Evolutionary conservation across 129 eudicot genomes (phyloP).

Genomic region (Lactuca saligna): DNA sequence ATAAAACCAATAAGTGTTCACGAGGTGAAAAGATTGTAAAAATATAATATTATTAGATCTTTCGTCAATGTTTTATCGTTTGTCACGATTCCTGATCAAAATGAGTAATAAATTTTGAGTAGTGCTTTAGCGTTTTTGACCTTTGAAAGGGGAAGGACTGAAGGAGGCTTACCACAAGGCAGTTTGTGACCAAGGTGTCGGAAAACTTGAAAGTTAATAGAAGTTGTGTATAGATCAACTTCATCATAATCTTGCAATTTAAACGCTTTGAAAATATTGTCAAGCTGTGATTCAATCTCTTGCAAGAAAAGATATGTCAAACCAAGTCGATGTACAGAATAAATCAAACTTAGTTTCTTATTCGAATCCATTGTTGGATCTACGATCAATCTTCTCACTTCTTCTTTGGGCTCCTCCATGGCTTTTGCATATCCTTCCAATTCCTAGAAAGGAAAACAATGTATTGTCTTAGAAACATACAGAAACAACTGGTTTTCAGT

Average conservation of each 20-base stretch:
- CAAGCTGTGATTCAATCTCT: slow-evolving; percentile 33
- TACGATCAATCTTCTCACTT: slow-evolving; percentile 25
- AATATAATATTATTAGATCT: not conserved
- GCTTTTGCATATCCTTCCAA: slow-evolving; percentile 16
- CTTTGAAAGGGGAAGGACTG: too few species aligned
- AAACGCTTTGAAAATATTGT: slow-evolving; percentile 17
- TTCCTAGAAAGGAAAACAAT: not conserved
- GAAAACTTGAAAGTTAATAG: slow-evolving; percentile 33
- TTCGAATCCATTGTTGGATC: slow-evolving; percentile 5
- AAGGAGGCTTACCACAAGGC: slow-evolving; percentile 21
- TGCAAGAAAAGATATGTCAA: slow-evolving; percentile 31
- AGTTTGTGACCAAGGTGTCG: slow-evolving; percentile 40
- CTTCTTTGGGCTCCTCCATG: slow-evolving; percentile 30
- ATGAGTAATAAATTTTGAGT: not conserved
- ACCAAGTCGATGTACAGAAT: slow-evolving; percentile 43
- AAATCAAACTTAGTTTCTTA: slow-evolving; percentile 27
- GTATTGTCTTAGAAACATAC: not conserved
- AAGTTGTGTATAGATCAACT: slow-evolving; percentile 26
- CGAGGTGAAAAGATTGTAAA: not conserved
- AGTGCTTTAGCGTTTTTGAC: not conserved
- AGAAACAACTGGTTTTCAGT: slow-evolving; percentile 17
- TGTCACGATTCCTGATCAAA: not conserved
- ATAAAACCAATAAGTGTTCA: not conserved
- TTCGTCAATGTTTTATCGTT: not conserved
- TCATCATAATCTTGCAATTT: slow-evolving; percentile 1